Percentiles rank a stretch among this genome's conserved stretches.
These are phyloP conservation scores for Aspergillus sclerotiicarbonarius DNA, from an alignment of 495 filamentous ascomycete genomes.

Conservation along the genomic window DNA sequence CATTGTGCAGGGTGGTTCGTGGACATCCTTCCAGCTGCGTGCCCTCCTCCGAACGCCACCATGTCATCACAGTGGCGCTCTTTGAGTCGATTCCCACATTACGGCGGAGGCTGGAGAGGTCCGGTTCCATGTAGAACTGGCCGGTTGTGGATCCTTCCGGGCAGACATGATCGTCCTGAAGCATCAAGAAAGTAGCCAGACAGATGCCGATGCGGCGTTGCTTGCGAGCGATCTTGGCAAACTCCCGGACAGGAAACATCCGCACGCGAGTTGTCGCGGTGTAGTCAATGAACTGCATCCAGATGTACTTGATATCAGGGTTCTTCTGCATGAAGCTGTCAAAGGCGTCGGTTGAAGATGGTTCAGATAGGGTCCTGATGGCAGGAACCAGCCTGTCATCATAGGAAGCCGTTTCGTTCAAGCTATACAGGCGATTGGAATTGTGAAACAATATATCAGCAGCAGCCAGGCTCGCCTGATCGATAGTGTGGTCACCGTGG, in stretches of 20 bases:
- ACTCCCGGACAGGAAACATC: constrained; percentile 66
- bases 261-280: constrained; percentile 67
- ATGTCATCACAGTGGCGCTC: constrained; percentile 57
- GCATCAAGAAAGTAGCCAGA: constrained; percentile 51
- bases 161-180: constrained; percentile 46
- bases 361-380: constrained; percentile 1
- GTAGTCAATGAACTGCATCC: constrained; percentile 79
- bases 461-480: constrained; percentile 59
- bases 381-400: constrained; percentile 3
- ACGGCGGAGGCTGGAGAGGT: constrained; percentile 54
- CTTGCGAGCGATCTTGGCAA: constrained; percentile 54
- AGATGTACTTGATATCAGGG: constrained; percentile 53
- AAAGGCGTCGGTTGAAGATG: constrained; percentile 12
- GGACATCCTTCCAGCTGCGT: constrained; percentile 49
- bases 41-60: constrained; percentile 50
- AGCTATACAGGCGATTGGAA: constrained; percentile 63
- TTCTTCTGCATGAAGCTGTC: constrained; percentile 27
- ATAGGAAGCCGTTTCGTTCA: constrained; percentile 31
- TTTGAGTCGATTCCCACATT: constrained; percentile 47
- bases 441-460: constrained; percentile 67
- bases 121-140: constrained; percentile 60
- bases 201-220: constrained; percentile 55
- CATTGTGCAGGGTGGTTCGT: constrained; percentile 52
- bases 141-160: constrained; percentile 47
- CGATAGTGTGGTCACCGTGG: constrained; percentile 51